Conservation (phyloP, 2,329 filamentous ascomycete genomes). For the Ophiobolus disseminans region DNA sequence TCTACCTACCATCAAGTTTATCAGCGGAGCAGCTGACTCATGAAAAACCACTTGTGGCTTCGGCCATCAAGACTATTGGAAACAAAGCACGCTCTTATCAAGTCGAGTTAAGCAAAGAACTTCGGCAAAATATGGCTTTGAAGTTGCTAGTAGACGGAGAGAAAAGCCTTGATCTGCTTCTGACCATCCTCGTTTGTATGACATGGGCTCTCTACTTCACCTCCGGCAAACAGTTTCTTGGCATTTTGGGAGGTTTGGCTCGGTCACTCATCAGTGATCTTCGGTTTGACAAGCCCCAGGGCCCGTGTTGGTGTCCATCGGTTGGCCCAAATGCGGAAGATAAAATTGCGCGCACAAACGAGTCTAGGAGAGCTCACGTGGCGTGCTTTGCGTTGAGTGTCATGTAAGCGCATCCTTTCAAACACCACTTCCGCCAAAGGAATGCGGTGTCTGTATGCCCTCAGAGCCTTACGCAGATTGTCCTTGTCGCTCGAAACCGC, state of each 20-base stretch:
- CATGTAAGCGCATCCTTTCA: too few species aligned
- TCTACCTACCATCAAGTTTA: slow-evolving; percentile 9
- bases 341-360: slow-evolving; percentile 48
- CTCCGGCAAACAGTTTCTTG: slow-evolving; percentile 24
- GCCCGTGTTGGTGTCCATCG: slow-evolving; percentile 13
- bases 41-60: slow-evolving; percentile 15
- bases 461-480: too few species aligned
- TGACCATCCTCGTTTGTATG: slow-evolving; percentile 32
- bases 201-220: slow-evolving; percentile 30
- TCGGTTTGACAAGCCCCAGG: slow-evolving; percentile 22
- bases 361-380: slow-evolving; percentile 60
- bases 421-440: too few species aligned
- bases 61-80: slow-evolving; percentile 27
- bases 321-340: slow-evolving; percentile 6
- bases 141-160: slow-evolving; percentile 31
- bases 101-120: slow-evolving; percentile 18
- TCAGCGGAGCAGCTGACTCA: slow-evolving; percentile 12
- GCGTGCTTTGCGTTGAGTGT: slow-evolving; percentile 57
- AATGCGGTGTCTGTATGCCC: too few species aligned
- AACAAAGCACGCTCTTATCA: slow-evolving; percentile 22
- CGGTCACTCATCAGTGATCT: slow-evolving; percentile 28
- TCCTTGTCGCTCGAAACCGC: too few species aligned
- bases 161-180: slow-evolving; percentile 40
- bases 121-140: slow-evolving; percentile 23
- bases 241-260: slow-evolving; percentile 19